Evolutionary conservation across 2,329 filamentous ascomycete species (phyloP).

Genomic region (Chaetomiaceae sp.): DNA sequence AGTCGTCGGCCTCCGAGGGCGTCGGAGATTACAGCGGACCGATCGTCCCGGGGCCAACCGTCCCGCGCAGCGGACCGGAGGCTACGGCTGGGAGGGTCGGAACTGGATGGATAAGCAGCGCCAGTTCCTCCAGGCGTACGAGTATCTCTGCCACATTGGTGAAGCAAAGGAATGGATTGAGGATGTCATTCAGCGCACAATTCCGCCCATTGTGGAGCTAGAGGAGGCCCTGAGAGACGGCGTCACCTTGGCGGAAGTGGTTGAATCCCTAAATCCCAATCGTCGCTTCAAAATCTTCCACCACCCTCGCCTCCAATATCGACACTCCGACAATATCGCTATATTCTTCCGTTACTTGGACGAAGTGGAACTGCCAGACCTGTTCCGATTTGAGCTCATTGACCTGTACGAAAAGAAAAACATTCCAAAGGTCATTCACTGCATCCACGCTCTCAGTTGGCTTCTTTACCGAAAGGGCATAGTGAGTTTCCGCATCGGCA

Average conservation of each 20-base stretch:
- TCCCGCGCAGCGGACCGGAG: constrained; percentile 40
- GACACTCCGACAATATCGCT: constrained; percentile 96
- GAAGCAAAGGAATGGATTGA: constrained; percentile 99
- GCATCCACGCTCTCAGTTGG: constrained; percentile 95
- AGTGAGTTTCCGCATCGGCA: constrained; percentile 92
- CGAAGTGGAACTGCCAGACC: constrained; percentile 84
- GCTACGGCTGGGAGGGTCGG: constrained; percentile 69
- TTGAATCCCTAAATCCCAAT: constrained; percentile 78
- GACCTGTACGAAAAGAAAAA: constrained; percentile 99
- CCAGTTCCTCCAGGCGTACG: constrained; percentile 93
- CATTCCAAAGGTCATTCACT: constrained; percentile 98
- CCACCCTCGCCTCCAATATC: constrained; percentile 77
- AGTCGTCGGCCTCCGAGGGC: constrained; percentile 79
- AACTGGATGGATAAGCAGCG: constrained; percentile 99
- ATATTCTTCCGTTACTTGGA: constrained; percentile 92
- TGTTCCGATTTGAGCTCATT: constrained; percentile 95
- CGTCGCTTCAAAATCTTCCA: constrained; percentile 76
- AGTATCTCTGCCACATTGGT: constrained; percentile 97
- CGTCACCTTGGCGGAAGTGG: constrained; percentile 88
- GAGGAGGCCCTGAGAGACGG: constrained; percentile 91
- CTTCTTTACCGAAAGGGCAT: constrained; percentile 93
- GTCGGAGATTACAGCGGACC: constrained; percentile 72
- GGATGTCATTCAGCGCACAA: constrained; percentile 72
- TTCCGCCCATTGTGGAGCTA: constrained; percentile 87
- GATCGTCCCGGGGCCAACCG: constrained; percentile 46